A percentile compares a stretch with the other conserved stretches of the same genome.
These are phyloP conservation scores for Tardiomyces blankii DNA, from an alignment of 1,139 yeast genomes.

Conservation along the genomic window DNA sequence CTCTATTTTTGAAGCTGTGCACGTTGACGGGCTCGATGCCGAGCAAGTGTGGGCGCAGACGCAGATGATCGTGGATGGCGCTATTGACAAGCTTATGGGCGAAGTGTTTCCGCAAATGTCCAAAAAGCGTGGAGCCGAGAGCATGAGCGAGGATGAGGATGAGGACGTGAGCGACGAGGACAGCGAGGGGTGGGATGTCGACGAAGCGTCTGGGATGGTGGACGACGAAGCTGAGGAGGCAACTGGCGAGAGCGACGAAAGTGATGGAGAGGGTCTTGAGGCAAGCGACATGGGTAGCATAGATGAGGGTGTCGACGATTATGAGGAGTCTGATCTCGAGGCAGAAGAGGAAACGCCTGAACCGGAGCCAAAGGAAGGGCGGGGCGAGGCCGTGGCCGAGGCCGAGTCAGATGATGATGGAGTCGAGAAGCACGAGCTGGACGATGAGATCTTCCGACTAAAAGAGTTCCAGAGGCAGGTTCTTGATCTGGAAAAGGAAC, in stretches of 20 bases:
- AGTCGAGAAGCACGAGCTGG: conserved; percentile 54
- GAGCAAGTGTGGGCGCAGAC: conserved; percentile 93
- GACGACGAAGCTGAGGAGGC: conserved; percentile 8
- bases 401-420: conserved; percentile 18
- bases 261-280: conserved; percentile 13
- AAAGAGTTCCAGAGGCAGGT: conserved; percentile 81
- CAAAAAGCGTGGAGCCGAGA: conserved; percentile 10
- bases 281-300: conserved; percentile 12
- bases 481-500: conserved; percentile 49
- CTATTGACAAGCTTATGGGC: conserved; percentile 43
- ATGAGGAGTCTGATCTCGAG: conserved; percentile 10
- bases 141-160: conserved; percentile 11
- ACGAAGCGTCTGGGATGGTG: conserved; percentile 2
- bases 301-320: conserved; percentile 8
- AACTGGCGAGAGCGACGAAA: conserved; percentile 14
- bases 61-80: conserved; percentile 67
- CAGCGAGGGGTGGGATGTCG: conserved; percentile 6
- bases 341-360: conserved; percentile 12
- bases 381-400: conserved; percentile 13
- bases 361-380: conserved; percentile 11
- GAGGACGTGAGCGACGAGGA: conserved; percentile 14
- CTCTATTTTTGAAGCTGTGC: conserved; percentile 71
- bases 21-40: conserved; percentile 79
- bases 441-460: conserved; percentile 77
- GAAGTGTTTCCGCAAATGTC: neutral